Evolutionary conservation across 1,139 yeast genomes (phyloP).

Genomic region (Geotrichum klebahnii): DNA sequence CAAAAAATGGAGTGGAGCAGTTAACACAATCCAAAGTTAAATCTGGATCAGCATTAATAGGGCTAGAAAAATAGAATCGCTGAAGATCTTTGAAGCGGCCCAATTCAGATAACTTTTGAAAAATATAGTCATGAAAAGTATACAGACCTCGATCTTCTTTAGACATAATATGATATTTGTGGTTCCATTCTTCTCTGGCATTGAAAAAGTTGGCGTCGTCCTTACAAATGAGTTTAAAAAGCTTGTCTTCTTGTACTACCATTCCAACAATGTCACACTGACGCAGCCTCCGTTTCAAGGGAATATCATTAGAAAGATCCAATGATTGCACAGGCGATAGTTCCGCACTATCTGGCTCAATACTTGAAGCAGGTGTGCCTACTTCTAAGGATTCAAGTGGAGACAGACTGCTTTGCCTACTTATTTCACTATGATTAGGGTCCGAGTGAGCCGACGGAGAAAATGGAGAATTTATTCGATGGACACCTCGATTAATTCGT

Average conservation of each 20-base stretch:
- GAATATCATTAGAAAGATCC: slow-evolving; percentile 1
- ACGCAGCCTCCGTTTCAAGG: slow-evolving; percentile 12
- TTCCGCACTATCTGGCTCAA: slow-evolving; percentile 8
- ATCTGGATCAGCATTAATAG: slow-evolving; percentile 23
- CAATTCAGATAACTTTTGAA: slow-evolving; percentile 2
- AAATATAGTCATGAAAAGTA: slow-evolving; percentile 10
- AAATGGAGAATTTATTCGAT: neutral
- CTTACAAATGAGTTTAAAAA: slow-evolving; percentile 11
- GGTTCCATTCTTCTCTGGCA: slow-evolving; percentile 10
- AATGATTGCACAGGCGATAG: neutral
- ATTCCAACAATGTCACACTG: slow-evolving; percentile 3
- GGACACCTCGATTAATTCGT: slow-evolving; percentile 11
- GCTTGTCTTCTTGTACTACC: neutral
- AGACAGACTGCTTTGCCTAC: slow-evolving; percentile 9
- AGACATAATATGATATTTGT: neutral
- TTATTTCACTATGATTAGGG: slow-evolving; percentile 7
- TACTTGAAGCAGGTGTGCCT: slow-evolving; percentile 13
- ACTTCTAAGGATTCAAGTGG: slow-evolving; percentile 6
- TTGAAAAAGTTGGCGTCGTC: slow-evolving; percentile 7
- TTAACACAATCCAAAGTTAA: slow-evolving; percentile 27
- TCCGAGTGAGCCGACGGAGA: neutral
- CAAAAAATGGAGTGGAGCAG: slow-evolving; percentile 30
- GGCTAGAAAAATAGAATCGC: slow-evolving; percentile 24
- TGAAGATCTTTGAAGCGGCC: slow-evolving; percentile 13
- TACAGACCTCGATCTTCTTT: slow-evolving; percentile 1